Percentiles rank a stretch among this genome's conserved stretches.
These are phyloP conservation scores for Firmiana major DNA, from an alignment of 345 rosid species.

Conservation along the genomic window DNA sequence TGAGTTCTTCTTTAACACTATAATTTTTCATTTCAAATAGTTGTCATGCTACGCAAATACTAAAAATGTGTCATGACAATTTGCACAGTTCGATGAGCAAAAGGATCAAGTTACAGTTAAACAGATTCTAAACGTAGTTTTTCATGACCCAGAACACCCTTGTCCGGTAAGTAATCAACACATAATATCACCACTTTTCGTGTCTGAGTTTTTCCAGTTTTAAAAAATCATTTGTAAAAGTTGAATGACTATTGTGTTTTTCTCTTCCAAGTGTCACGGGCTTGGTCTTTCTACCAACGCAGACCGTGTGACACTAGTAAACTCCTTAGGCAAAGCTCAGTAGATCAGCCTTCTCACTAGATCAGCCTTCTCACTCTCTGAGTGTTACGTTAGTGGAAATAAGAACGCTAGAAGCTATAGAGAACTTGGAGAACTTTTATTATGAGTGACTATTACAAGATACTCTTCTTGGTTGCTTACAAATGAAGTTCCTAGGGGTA, in stretches of 20 bases:
- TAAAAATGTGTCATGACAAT: conserved; percentile 7
- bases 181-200: background rate
- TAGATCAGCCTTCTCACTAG: too few relatives aligned
- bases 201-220: background rate
- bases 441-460: too few relatives aligned
- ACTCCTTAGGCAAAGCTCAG: too few relatives aligned
- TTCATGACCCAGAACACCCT: conserved; percentile 55
- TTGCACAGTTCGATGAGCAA: conserved; percentile 67
- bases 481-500: too few relatives aligned
- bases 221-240: background rate
- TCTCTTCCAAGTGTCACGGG: too few relatives aligned
- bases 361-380: too few relatives aligned
- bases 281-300: too few relatives aligned
- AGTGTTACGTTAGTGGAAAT: too few relatives aligned
- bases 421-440: too few relatives aligned
- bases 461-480: too few relatives aligned
- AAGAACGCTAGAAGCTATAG: too few relatives aligned
- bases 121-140: conserved; percentile 60
- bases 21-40: background rate
- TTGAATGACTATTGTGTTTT: background rate
- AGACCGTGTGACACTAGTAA: too few relatives aligned
- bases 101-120: conserved; percentile 63
- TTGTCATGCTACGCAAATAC: background rate
- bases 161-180: conserved; percentile 41
- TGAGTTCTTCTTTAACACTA: background rate